Percentiles rank a stretch among this genome's conserved stretches.
Evolutionary conservation across 768 basidiomycete species (phyloP).

Genomic region (Pisolithus sp.): DNA sequence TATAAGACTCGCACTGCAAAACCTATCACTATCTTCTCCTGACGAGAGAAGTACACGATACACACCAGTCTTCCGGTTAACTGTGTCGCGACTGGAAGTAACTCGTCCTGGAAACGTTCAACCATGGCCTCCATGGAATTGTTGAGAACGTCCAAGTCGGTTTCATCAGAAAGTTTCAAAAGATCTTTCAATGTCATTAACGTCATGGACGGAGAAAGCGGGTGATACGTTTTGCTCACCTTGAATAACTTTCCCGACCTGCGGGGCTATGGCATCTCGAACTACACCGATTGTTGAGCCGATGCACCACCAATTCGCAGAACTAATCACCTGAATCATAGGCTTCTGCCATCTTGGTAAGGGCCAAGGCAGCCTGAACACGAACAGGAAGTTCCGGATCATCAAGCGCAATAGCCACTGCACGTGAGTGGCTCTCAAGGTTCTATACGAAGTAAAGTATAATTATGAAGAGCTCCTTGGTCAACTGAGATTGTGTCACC

Average conservation of each 20-base stretch:
- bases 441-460: conserved; percentile 34
- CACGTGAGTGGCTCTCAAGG: conserved; percentile 57
- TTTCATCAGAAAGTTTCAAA: conserved; percentile 87
- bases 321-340: conserved; percentile 52
- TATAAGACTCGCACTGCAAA: conserved; percentile 71
- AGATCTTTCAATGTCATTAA: conserved; percentile 47
- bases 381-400: conserved; percentile 78
- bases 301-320: neutral
- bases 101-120: conserved; percentile 74
- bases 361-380: conserved; percentile 74
- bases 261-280: conserved; percentile 59
- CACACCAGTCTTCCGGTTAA: conserved; percentile 71
- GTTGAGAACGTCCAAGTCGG: conserved; percentile 81
- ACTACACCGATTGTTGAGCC: conserved; percentile 36
- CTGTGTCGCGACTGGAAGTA: conserved; percentile 79
- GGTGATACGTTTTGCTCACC: conserved; percentile 33
- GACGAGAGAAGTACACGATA: conserved; percentile 1
- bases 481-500: conserved; percentile 28
- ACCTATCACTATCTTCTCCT: neutral
- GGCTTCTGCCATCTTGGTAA: conserved; percentile 66
- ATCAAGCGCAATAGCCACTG: conserved; percentile 61
- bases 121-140: conserved; percentile 83
- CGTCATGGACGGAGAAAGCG: too few species aligned
- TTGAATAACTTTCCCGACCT: conserved; percentile 84
- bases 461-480: neutral